A percentile compares a stretch with the other conserved stretches of the same genome.
phyloP scores from a whole-genome alignment of 768 basidiomycete species.

The Podaxis sp. region DNA sequence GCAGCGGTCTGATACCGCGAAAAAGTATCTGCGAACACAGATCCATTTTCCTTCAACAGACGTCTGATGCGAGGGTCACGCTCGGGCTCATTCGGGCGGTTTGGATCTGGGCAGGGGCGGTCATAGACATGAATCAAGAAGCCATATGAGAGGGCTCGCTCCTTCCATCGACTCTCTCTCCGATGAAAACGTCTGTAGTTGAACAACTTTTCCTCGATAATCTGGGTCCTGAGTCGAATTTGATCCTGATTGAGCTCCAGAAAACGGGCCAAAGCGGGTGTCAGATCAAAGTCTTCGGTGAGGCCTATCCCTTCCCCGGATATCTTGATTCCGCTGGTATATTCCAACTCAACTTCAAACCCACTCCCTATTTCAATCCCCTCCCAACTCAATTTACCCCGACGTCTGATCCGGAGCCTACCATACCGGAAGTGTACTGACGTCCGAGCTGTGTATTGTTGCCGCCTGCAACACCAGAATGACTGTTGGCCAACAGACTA shows the following conservation, averaged over 20 bases:
- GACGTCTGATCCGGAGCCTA: constrained; percentile 49
- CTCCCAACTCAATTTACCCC: constrained; percentile 50
- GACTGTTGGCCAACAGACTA: constrained; percentile 49
- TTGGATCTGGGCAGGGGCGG: constrained; percentile 41
- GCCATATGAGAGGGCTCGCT: constrained; percentile 52
- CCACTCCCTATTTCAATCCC: constrained; percentile 64
- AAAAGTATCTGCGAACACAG: constrained; percentile 48
- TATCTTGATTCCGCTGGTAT: constrained; percentile 47
- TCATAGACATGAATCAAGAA: constrained; percentile 65
- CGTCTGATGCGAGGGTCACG: constrained; percentile 52
- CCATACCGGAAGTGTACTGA: constrained; percentile 45
- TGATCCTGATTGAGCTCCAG: constrained; percentile 53
- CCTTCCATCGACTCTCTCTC: constrained; percentile 52
- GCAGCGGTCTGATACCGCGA: constrained; percentile 52
- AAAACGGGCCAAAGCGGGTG: constrained; percentile 60
- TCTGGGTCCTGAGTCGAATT: constrained; percentile 39
- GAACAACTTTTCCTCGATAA: constrained; percentile 45
- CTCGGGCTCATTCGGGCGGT: constrained; percentile 45
- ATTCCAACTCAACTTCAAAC: constrained; percentile 59
- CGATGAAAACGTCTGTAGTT: constrained; percentile 51
- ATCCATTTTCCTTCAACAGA: constrained; percentile 44
- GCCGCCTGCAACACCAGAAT: constrained; percentile 41
- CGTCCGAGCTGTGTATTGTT: constrained; percentile 50
- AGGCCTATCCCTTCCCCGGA: constrained; percentile 58
- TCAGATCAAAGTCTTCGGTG: constrained; percentile 63